Percentiles rank a stretch among this genome's conserved stretches.
Conservation (phyloP, 2,329 filamentous ascomycete genomes). For the Chrysosporium keratinophilum region DNA sequence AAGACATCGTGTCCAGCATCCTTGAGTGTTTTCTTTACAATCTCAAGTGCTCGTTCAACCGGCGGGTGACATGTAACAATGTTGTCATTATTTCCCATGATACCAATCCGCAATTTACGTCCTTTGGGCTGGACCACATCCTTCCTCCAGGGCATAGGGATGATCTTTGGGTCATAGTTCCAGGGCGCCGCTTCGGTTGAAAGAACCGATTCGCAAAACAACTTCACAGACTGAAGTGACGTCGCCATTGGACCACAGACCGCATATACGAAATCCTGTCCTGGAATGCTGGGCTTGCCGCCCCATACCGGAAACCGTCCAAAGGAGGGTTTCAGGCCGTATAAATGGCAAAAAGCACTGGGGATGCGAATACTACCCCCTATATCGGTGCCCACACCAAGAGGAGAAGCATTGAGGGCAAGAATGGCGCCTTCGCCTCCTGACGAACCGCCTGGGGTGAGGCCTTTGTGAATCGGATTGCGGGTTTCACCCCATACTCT, state of each 20-base stretch:
- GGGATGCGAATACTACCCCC: slow-evolving; percentile 34
- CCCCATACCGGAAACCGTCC: slow-evolving; percentile 32
- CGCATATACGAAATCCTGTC: slow-evolving; percentile 32
- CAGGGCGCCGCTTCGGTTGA: slow-evolving; percentile 28
- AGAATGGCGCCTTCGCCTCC: slow-evolving; percentile 31
- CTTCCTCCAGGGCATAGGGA: slow-evolving; percentile 32
- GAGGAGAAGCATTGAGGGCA: slow-evolving; percentile 23
- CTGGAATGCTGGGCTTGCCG: slow-evolving; percentile 28
- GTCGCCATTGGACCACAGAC: slow-evolving; percentile 33
- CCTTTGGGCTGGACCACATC: slow-evolving; percentile 26
- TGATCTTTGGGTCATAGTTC: slow-evolving; percentile 31
- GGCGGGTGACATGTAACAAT: slow-evolving; percentile 31
- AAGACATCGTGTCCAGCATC: slow-evolving; percentile 32
- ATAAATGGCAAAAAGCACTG: slow-evolving; percentile 29
- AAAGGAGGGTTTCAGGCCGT: slow-evolving; percentile 33
- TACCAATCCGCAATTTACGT: slow-evolving; percentile 30
- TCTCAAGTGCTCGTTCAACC: slow-evolving; percentile 27
- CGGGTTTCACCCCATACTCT: slow-evolving; percentile 36
- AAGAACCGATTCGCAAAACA: slow-evolving; percentile 30
- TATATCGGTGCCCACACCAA: slow-evolving; percentile 35
- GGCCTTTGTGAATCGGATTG: slow-evolving; percentile 27
- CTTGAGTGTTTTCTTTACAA: slow-evolving; percentile 26
- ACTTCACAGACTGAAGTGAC: slow-evolving; percentile 26
- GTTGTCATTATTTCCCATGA: slow-evolving; percentile 30
- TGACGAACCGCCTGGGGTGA: slow-evolving; percentile 29